Percentiles rank a stretch among this genome's conserved stretches.
Evolutionary conservation across 441 rosid species (phyloP).

Genomic region (Biscutella auriculata): DNA sequence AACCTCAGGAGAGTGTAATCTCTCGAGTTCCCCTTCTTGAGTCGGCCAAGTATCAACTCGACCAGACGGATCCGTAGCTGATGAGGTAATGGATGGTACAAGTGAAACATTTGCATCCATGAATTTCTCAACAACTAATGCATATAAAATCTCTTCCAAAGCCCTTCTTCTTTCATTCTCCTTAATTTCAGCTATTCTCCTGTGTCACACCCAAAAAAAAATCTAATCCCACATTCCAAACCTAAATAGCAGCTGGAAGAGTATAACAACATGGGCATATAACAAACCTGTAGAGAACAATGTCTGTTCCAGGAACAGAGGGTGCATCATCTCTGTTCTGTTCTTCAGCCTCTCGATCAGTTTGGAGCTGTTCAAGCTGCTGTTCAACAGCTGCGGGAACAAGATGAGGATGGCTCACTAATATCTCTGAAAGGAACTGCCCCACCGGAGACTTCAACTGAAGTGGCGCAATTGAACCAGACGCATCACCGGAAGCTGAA

Average conservation of each 20-base stretch:
- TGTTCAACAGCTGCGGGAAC: slow-evolving; percentile 91
- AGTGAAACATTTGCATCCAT: slow-evolving; percentile 78
- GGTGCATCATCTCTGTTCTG: slow-evolving; percentile 39
- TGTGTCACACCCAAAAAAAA: too few species aligned
- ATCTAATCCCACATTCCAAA: too few species aligned
- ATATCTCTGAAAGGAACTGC: slow-evolving; percentile 69
- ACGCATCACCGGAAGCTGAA: slow-evolving; percentile 40
- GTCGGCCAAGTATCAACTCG: slow-evolving; percentile 53
- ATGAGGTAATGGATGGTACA: slow-evolving; percentile 44
- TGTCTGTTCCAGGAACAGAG: slow-evolving; percentile 50
- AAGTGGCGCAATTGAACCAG: slow-evolving; percentile 56
- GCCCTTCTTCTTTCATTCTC: slow-evolving; percentile 69
- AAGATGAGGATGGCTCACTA: slow-evolving; percentile 79
- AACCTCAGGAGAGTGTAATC: slow-evolving; percentile 74
- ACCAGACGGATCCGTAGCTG: slow-evolving; percentile 45
- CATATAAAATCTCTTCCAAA: slow-evolving; percentile 75
- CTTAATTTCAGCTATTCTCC: slow-evolving; percentile 91
- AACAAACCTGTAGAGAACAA: slow-evolving; percentile 73
- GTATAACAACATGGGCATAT: too few species aligned
- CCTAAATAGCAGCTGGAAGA: too few species aligned
- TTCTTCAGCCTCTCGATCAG: slow-evolving; percentile 57
- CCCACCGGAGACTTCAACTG: slow-evolving; percentile 77
- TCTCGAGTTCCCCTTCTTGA: slow-evolving; percentile 53
- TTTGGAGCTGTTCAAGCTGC: slow-evolving; percentile 86
- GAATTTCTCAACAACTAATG: slow-evolving; percentile 80